Base-by-base conservation (phyloP, 78 protist genomes). In the Dictyostelium citrinum region DNA sequence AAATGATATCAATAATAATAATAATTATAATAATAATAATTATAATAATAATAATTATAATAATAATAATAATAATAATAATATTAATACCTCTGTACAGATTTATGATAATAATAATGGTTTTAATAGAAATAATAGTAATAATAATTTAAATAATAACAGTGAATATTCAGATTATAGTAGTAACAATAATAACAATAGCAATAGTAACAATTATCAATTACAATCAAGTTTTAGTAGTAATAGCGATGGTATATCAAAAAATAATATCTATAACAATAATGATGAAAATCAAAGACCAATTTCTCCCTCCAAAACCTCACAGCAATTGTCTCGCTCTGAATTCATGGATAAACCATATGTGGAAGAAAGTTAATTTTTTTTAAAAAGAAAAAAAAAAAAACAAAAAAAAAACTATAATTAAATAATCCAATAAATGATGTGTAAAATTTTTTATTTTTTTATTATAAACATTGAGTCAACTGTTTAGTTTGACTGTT, bases 221-320 rank as follows among this genome's bases (percentile, higher is more conserved):
- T 33, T 77, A 46, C 82, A 77, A 77, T 77, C 82, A 77, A 77
- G 12, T 77, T 77, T 45, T 77, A 77, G 82, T 46, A 37, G 37
- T 77, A 37, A 12, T 70, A 70, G 9, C 37, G 39, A 64, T 64
- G 72, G 72, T 11, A 27, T 55, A 5, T 20, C 35, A 64, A 64
- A 64, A 27, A 64, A 64, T 24, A 64, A 27, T 64, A 64, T 27
- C 22, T 27, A 64, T 64, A 27, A 70, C 12, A 45, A 46, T 76
- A 45, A 45, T 27, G 46, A 46, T 27, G n/a, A 46, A 5, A 43
- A 12, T 27, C 45, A 22, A n/a, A 74, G 49, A 74, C 55, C 81
- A 74, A 37, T 39, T 37, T 74, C 81, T n/a, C 55, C 80, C 11
- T 39, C 46, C 35, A 74, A 74, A 74, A 74, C 17, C 46, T 70